Evolutionary conservation across 768 basidiomycete genomes (phyloP), one percentile per base, ranked within the genome.

Genomic region (Lactarius pseudohatsudake): DNA sequence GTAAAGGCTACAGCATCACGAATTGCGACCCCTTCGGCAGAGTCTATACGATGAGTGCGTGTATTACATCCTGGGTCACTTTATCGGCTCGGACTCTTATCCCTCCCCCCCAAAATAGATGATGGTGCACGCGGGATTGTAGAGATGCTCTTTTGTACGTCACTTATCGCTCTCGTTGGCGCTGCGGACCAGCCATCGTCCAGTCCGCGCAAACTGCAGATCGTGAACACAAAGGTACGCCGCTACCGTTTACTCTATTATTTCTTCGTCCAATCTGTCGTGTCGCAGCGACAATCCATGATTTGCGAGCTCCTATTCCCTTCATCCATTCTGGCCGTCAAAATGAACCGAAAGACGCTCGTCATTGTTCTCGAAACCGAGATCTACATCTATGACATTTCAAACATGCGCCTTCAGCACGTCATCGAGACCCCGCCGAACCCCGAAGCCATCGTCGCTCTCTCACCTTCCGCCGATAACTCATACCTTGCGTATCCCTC

Each of bases 111-210:
- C 4, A n/a, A 47, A 22, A 61, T 38, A 94, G 96, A 91, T 72
- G 95, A 98, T 66, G 96, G 96, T 9, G 93, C 96, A 2, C 85
- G 92, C 20, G 94, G 95, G 28, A 97, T 97, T 69, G 96, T 98
- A 18, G 97, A 99, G 78, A 99, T 99, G 97, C 82, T 99, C 66
- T 99, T 99, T 81, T 98, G 96, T 79, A 99, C 97, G 6, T 97
- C 95, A 26, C 85, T 99, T 68, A 94, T 99, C 57, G 97, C 97
- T 0, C 84, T 99, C 38, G 97, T 98, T 26, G 97, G 97, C 9
- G 94, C 94, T 3, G 94, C 94, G 16, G 95, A 97, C 79, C 90
- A 94, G 57, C 92, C 94, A 1, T 84, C 88, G 61, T 91, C 91
- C 41, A 94, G 91, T 77, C 96, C 96, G 10, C 83, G 97, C 26